phyloP scores from a whole-genome alignment of 2,329 filamentous ascomycete genomes.

The Hansfordia pulvinata region DNA sequence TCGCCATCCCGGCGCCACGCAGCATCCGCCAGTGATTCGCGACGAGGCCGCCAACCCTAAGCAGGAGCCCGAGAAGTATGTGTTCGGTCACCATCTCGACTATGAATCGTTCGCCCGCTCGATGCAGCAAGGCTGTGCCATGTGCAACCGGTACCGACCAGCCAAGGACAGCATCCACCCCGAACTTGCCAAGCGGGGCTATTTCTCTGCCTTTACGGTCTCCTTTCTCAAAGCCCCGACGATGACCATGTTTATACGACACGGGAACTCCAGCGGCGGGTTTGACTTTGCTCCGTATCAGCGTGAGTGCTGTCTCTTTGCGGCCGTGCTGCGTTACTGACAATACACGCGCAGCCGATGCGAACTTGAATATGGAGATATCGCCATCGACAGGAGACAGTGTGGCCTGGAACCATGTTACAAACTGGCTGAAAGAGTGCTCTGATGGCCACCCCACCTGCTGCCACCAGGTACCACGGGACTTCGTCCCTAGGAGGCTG shows the following conservation, averaged over 20 bases:
- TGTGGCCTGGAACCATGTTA: slow-evolving; percentile 5
- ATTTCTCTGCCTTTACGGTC: no score
- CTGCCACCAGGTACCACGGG: background rate
- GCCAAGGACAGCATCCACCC: no score
- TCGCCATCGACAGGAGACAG: slow-evolving; percentile 5
- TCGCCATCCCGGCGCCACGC: no score
- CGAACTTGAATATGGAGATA: slow-evolving; percentile 4
- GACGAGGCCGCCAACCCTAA: no score
- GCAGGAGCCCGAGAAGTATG: slow-evolving; percentile 4
- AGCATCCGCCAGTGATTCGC: no score
- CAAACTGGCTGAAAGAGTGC: slow-evolving; percentile 7
- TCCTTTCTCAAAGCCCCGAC: no score
- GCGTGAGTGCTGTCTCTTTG: no score
- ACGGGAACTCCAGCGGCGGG: no score
- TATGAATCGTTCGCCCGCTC: slow-evolving; percentile 6
- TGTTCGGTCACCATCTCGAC: slow-evolving; percentile 7
- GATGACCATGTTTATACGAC: no score
- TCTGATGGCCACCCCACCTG: slow-evolving; percentile 3
- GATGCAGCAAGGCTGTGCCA: slow-evolving; percentile 4
- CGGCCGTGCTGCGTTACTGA: no score
- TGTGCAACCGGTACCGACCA: slow-evolving; percentile 3
- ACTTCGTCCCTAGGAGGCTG: slow-evolving; percentile 7
- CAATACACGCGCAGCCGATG: no score
- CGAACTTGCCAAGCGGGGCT: slow-evolving; percentile 3
- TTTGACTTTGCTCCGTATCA: no score